Conservation (phyloP, 176 grass and related monocot species). For the Juncus inflexus region DNA sequence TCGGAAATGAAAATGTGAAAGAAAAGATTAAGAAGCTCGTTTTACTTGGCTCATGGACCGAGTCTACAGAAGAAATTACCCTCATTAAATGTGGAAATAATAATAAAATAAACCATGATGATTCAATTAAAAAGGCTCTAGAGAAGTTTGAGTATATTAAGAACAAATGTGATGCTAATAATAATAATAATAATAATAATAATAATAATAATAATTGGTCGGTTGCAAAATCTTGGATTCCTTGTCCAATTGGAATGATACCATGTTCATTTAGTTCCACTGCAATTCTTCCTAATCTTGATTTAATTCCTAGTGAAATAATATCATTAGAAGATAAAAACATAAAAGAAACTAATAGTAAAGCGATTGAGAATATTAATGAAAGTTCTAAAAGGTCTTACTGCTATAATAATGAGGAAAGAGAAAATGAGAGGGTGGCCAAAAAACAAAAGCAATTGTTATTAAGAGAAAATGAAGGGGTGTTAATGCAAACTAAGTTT, state of each 20-base stretch:
- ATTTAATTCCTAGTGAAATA: constrained; percentile 17
- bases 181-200: constrained; percentile 21
- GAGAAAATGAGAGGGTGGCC: constrained; percentile 16
- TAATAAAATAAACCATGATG: constrained; percentile 17
- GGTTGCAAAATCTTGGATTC: constrained; percentile 58
- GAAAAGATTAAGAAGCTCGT: constrained; percentile 63
- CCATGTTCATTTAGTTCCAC: constrained; percentile 87
- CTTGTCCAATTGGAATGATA: constrained; percentile 71
- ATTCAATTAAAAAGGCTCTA: constrained; percentile 35
- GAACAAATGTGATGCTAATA: constrained; percentile 28
- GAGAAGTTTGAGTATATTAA: constrained; percentile 49
- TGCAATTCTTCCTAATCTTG: constrained; percentile 56
- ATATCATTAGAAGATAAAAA: constrained; percentile 13
- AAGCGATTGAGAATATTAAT: constrained; percentile 15
- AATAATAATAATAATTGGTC: constrained; percentile 36
- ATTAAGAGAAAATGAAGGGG: constrained; percentile 12
- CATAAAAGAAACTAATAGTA: constrained; percentile 12
- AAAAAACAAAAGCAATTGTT: constrained; percentile 32
- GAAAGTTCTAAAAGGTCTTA: constrained; percentile 22
- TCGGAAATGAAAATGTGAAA: constrained; percentile 29
- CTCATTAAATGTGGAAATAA: constrained; percentile 21
- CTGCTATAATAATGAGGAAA: constrained; percentile 7
- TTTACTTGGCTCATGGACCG: constrained; percentile 24
- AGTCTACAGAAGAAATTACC: constrained; percentile 23
- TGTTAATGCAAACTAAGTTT: constrained; percentile 24